These are phyloP conservation scores for Flaveria floridana DNA, from an alignment of 140 eudicot genomes.

Conservation along the genomic window DNA sequence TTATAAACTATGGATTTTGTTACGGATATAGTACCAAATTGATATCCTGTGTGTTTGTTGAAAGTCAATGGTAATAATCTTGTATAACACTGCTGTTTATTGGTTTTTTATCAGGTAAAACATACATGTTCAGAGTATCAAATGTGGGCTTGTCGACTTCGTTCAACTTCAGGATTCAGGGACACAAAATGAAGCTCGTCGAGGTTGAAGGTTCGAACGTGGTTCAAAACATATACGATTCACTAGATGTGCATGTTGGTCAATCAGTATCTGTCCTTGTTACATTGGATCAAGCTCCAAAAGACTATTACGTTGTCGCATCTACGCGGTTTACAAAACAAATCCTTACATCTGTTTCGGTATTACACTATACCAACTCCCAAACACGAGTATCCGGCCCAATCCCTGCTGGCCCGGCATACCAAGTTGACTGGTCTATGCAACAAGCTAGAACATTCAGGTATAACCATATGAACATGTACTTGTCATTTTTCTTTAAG, in stretches of 20 bases:
- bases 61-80: constrained; percentile 10
- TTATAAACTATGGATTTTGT: not conserved
- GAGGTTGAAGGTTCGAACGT: constrained; percentile 95
- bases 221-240: constrained; percentile 65
- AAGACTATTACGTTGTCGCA: constrained; percentile 83
- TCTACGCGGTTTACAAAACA: constrained; percentile 66
- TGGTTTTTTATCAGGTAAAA: constrained; percentile 57
- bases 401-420: constrained; percentile 66
- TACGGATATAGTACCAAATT: not conserved
- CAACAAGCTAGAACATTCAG: constrained; percentile 79
- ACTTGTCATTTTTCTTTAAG: not conserved
- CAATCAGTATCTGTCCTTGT: constrained; percentile 84
- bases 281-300: constrained; percentile 68
- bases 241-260: constrained; percentile 87
- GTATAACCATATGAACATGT: constrained; percentile 29
- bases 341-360: constrained; percentile 53
- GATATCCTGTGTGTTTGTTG: constrained; percentile 7
- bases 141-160: constrained; percentile 76
- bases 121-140: constrained; percentile 85
- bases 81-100: not conserved
- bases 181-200: constrained; percentile 74
- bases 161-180: constrained; percentile 79
- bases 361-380: constrained; percentile 70
- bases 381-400: constrained; percentile 61
- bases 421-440: constrained; percentile 67